phyloP scores from a whole-genome alignment of 306 rosid species.

The Sophora flavescens region DNA sequence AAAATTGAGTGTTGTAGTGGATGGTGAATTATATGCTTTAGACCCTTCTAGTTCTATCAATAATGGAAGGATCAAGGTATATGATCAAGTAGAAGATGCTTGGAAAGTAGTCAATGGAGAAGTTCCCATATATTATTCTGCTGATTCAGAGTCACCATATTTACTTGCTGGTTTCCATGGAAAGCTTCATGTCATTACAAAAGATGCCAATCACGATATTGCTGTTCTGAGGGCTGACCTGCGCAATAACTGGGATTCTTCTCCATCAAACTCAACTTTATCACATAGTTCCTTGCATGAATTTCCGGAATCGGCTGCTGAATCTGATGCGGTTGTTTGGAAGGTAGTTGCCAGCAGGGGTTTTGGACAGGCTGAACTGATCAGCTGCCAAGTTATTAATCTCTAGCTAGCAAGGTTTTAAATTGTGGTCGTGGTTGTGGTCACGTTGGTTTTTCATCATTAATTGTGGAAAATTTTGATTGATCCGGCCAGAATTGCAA shows the following conservation, averaged over 20 bases:
- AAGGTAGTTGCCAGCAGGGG: conserved; percentile 68
- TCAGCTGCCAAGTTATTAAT: conserved; percentile 90
- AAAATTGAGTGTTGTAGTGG: conserved; percentile 84
- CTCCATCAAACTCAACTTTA: conserved; percentile 50
- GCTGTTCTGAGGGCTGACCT: conserved; percentile 73
- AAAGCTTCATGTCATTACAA: conserved; percentile 90
- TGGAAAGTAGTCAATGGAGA: conserved; percentile 89
- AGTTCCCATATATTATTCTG: conserved; percentile 79
- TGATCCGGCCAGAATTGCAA: too few species aligned
- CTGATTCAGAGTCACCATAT: conserved; percentile 91
- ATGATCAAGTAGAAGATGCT: conserved; percentile 80
- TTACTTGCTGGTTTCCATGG: conserved; percentile 90
- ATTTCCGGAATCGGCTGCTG: conserved; percentile 49
- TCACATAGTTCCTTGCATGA: conserved; percentile 51
- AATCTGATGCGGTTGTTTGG: conserved; percentile 72
- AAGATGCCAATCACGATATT: conserved; percentile 72
- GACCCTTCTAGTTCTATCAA: conserved; percentile 85
- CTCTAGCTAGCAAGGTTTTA: conserved; percentile 48
- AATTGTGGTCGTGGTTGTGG: too few species aligned
- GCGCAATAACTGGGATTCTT: conserved; percentile 44
- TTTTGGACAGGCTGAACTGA: conserved; percentile 78
- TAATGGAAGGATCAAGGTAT: conserved; percentile 87
- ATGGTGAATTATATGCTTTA: conserved; percentile 86
- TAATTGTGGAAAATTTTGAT: too few species aligned
- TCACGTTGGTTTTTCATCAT: too few species aligned